Evolutionary conservation across 306 rosid genomes (phyloP).

Genomic region (Begonia loranthoides): DNA sequence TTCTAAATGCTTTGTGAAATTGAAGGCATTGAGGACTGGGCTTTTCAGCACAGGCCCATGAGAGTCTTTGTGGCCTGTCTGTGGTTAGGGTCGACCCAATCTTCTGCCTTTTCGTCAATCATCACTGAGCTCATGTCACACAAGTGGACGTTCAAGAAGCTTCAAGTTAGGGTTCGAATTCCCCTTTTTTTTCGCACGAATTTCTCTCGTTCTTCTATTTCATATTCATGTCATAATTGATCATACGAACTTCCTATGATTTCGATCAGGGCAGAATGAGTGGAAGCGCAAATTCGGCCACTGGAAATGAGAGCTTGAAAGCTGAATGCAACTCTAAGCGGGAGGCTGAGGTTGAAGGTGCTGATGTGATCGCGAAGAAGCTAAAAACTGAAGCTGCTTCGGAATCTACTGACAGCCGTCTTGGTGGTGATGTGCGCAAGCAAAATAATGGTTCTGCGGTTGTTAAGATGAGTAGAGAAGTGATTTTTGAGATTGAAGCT

Average conservation of each 20-base stretch:
- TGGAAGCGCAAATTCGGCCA: slow-evolving; percentile 7
- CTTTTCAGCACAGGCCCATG: no score
- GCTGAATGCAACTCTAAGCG: slow-evolving; percentile 23
- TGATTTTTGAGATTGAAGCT: slow-evolving; percentile 50
- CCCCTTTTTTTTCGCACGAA: not conserved
- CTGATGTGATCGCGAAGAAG: slow-evolving; percentile 19
- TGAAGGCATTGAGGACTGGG: no score
- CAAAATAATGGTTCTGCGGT: slow-evolving; percentile 1
- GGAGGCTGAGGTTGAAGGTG: slow-evolving; percentile 10
- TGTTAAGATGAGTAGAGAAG: slow-evolving; percentile 11
- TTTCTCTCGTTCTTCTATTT: not conserved
- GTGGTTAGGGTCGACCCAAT: no score
- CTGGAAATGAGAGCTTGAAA: slow-evolving; percentile 7
- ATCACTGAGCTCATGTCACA: not conserved
- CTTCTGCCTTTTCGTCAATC: not conserved
- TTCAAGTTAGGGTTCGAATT: not conserved
- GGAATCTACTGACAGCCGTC: not conserved
- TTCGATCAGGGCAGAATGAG: not conserved
- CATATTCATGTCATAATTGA: not conserved
- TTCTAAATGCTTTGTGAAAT: no score
- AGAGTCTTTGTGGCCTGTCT: no score
- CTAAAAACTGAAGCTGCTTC: slow-evolving; percentile 18
- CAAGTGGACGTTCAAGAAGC: not conserved
- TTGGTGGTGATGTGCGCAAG: slow-evolving; percentile 2
- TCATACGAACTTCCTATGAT: not conserved